Evolutionary conservation across 495 filamentous ascomycete species (phyloP), one percentile per base, ranked within the genome.

Genomic region (Talaromyces adpressus): DNA sequence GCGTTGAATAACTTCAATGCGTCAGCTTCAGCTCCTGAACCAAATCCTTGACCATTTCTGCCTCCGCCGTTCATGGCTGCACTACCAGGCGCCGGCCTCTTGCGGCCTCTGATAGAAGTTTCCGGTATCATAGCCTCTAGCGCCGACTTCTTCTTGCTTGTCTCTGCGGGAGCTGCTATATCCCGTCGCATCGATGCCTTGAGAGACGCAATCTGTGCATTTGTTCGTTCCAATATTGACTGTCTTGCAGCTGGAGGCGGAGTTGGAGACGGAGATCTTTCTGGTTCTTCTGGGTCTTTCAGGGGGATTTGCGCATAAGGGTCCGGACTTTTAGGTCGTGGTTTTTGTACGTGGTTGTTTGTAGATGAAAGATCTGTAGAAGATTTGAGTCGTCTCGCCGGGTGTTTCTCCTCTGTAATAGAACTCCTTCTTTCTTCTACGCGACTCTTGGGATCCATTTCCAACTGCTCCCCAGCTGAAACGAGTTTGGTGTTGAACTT

Each of bases 121-220:
- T 85, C 75, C 1, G 94, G 94, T 39, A 98, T 91, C 83, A 98
- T 86, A 53, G 85, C 79, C 72, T 96, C 92, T 11, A 90, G 72
- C 4, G 85, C 83, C 27, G 85, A 85, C 67, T 92, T 89, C 71
- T 88, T 87, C 58, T 78, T 78, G 27, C 80, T 61, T 4, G 74
- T 82, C 34, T 84, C 77, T n/a, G 84, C 80, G 16, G 85, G 82
- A 0, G 80, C 73, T 62, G 85, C 75, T 47, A 88, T 81, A 52
- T 82, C 90, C 30, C 95, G 87, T 68, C 89, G 93, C 90, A 98
- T 95, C 1, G 91, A 96, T 18, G 90, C 90, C 74, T 94, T 97
- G 41, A 98, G 74, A 12, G 87, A 87, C 11, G 90, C 93, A 65
- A 98, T 97, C 69, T 97, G 89, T 20, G 91, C 91, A 66, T 98